Conservation (phyloP, 2,329 filamentous ascomycete genomes). For the Botrytis pseudocinerea region DNA sequence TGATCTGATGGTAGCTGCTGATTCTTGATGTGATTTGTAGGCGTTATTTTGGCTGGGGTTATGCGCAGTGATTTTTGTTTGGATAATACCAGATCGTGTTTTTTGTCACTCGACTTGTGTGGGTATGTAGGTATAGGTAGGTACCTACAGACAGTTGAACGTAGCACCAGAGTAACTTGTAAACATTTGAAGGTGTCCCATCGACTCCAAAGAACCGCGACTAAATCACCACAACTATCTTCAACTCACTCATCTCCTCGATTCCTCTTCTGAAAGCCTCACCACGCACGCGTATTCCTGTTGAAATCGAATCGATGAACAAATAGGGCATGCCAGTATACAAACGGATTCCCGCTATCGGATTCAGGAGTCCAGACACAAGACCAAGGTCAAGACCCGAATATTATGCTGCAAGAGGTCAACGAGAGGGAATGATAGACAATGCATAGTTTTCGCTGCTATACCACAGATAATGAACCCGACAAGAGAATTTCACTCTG, state of each 20-base stretch:
- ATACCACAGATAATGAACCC: background rate
- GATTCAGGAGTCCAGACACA: background rate
- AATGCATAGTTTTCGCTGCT: background rate
- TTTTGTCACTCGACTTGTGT: fast-evolving
- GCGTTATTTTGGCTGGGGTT: background rate
- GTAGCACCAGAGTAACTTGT: background rate
- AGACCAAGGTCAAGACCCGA: background rate
- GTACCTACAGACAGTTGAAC: background rate
- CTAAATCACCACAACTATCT: background rate
- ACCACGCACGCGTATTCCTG: too few relatives aligned
- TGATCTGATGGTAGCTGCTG: background rate
- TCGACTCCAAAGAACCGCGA: too few relatives aligned
- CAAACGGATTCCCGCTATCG: too few relatives aligned
- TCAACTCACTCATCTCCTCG: background rate
- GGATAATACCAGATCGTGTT: background rate
- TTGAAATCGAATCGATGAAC: too few relatives aligned
- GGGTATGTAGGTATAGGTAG: too few relatives aligned
- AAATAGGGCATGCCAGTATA: too few relatives aligned
- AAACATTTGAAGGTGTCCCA: background rate
- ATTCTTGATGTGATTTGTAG: background rate
- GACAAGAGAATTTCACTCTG: background rate
- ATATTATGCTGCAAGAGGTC: background rate
- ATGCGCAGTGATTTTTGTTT: background rate
- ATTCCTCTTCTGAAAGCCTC: background rate
- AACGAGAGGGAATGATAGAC: background rate